phyloP scores from a whole-genome alignment of 441 rosid genomes.

The Pelargonium australe region DNA sequence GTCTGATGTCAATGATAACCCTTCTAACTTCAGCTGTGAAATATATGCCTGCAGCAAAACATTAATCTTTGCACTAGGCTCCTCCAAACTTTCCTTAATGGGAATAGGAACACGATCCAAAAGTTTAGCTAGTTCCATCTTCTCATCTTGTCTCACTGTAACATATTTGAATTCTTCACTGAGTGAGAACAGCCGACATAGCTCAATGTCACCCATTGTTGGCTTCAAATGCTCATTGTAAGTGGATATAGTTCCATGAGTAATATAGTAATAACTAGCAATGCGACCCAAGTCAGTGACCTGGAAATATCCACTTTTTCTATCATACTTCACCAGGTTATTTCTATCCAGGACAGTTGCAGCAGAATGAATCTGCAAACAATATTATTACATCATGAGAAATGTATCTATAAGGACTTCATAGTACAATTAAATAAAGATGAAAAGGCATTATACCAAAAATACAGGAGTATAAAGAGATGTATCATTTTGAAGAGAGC shows the following conservation, averaged over 20 bases:
- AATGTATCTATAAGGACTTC: no score
- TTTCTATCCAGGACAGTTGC: constrained; percentile 80
- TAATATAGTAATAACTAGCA: constrained; percentile 87
- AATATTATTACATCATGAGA: no score
- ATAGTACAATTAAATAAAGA: no score
- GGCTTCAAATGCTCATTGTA: constrained; percentile 92
- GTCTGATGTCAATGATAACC: constrained; percentile 88
- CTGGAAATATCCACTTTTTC: constrained; percentile 93
- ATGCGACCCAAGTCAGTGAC: constrained; percentile 94
- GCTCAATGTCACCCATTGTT: constrained; percentile 92
- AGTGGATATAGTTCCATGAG: constrained; percentile 88
- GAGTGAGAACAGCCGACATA: constrained; percentile 69
- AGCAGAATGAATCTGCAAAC: constrained; percentile 77
- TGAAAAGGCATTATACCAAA: no score
- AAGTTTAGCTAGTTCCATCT: constrained; percentile 94
- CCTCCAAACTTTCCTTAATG: constrained; percentile 88
- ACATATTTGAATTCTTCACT: constrained; percentile 95
- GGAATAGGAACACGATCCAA: constrained; percentile 87
- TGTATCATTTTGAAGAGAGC: no score
- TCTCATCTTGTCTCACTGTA: constrained; percentile 94
- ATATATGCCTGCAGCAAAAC: constrained; percentile 92
- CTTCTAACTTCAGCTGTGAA: constrained; percentile 92
- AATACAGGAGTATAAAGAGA: no score
- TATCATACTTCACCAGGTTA: constrained; percentile 81
- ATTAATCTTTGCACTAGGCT: constrained; percentile 94